Evolutionary conservation across 208 protist species (phyloP), one percentile per base, ranked within the genome.

Genomic region (Wallacemonas sp.): DNA sequence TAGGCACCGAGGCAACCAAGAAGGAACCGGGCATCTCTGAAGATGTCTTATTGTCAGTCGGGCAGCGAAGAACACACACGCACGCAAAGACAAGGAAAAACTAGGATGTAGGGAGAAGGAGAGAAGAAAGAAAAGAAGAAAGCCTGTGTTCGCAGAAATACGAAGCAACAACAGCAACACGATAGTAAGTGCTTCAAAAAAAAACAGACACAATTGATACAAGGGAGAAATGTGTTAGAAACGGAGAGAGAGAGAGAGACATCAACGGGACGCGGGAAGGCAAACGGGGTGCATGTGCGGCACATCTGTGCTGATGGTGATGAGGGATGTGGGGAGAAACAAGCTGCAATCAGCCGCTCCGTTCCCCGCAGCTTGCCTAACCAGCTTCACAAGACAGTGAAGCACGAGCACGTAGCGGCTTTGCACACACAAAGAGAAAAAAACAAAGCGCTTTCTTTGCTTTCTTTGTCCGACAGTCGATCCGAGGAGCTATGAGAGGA

Each of bases 1-100:
- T 73, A 4, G 80, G 80, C 38, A 80, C 73, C n/a, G 80, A 77
- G 52, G 72, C 79, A n/a, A 86, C 80, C 37, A 63, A 30, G 48
- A 71, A 83, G 38, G 29, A 5, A 21, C 37, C 39, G 36, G 58
- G 38, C 58, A 63, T 63, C n/a, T n/a, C n/a, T n/a, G n/a, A n/a
- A n/a, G 54, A 45, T 61, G 24, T 17, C 39, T 39, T 58, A 2
- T 19, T 13, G 52, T 39, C 33, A 12, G 26, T 26, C 21, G 46
- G 8, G 33, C 24, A 54, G 46, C 17, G 41, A 21, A n/a, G 5
- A 21, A 46, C 10, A 46, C 0, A 34, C 24, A 1, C 24, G 19
- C 24, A 26, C 15, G 30, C 0, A 41, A 21, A 29, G 33, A 41
- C 6, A 62, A 62, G 36, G 17, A 32, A 45, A 12, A 38, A 36